These are phyloP conservation scores for Saturnispora ahearnii DNA, from an alignment of 805 yeast genomes.

Conservation along the genomic window DNA sequence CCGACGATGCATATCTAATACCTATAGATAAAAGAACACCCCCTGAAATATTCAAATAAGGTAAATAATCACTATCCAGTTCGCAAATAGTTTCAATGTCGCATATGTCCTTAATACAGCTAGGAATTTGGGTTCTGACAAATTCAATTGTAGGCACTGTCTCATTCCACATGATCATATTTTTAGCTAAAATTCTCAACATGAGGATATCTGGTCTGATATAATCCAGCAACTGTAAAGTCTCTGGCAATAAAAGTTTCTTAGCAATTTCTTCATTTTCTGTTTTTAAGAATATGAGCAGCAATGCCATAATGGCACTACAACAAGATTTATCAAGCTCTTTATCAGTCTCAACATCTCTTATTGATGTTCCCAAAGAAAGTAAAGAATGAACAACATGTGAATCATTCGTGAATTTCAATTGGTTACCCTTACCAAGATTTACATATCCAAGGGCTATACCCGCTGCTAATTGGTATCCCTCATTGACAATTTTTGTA, in stretches of 20 bases:
- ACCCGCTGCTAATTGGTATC: slow-evolving; percentile 83
- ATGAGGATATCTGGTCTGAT: slow-evolving; percentile 71
- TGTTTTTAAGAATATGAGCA: slow-evolving; percentile 65
- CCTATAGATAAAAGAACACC: slow-evolving; percentile 74
- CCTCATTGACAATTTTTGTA: slow-evolving; percentile 54
- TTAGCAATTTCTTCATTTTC: slow-evolving; percentile 50
- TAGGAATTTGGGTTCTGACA: slow-evolving; percentile 53
- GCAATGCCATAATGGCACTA: slow-evolving; percentile 72
- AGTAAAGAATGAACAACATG: slow-evolving; percentile 54
- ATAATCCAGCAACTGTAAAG: slow-evolving; percentile 53
- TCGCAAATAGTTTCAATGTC: slow-evolving; percentile 20
- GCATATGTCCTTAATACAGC: slow-evolving; percentile 28
- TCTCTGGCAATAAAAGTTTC: slow-evolving; percentile 52
- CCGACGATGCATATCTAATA: slow-evolving; percentile 65
- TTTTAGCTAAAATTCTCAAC: slow-evolving; percentile 52
- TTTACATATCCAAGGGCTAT: slow-evolving; percentile 79
- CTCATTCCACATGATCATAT: slow-evolving; percentile 64
- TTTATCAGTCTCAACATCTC: slow-evolving; percentile 52
- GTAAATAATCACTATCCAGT: slow-evolving; percentile 53
- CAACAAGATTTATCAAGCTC: slow-evolving; percentile 54
- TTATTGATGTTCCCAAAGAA: slow-evolving; percentile 47
- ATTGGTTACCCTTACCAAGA: slow-evolving; percentile 61
- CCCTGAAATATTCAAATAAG: slow-evolving; percentile 55
- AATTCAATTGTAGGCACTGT: slow-evolving; percentile 44
- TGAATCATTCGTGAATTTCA: slow-evolving; percentile 43